phyloP scores from a whole-genome alignment of 495 filamentous ascomycete species.

The Penicillium riverlandense region DNA sequence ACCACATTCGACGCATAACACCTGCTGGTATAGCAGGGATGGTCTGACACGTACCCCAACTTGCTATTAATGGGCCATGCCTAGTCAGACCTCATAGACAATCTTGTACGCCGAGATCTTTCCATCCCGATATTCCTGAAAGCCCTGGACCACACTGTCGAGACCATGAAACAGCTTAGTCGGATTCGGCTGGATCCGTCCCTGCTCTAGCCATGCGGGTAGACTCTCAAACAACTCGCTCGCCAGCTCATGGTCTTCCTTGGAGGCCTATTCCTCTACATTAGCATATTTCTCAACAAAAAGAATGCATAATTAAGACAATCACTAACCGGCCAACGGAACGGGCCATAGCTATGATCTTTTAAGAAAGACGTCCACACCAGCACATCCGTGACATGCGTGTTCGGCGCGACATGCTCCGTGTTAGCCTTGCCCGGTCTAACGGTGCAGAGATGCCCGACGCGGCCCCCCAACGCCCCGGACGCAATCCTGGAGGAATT shows the following conservation, averaged over 20 bases:
- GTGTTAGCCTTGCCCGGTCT: slow-evolving; percentile 23
- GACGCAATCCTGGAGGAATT: slow-evolving; percentile 13
- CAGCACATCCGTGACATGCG: slow-evolving; percentile 22
- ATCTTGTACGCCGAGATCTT: slow-evolving; percentile 22
- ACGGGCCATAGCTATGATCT: slow-evolving; percentile 19
- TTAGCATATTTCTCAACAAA: background rate
- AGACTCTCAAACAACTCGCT: slow-evolving; percentile 22
- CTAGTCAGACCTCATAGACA: slow-evolving; percentile 12
- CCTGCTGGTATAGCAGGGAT: too few relatives aligned
- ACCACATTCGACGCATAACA: too few relatives aligned
- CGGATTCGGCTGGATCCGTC: slow-evolving; percentile 11
- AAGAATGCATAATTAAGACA: background rate
- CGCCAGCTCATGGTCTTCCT: slow-evolving; percentile 19
- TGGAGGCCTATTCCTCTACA: slow-evolving; percentile 8
- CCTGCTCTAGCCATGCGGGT: slow-evolving; percentile 16
- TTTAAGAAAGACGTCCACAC: slow-evolving; percentile 28
- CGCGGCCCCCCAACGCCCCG: background rate
- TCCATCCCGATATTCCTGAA: slow-evolving; percentile 19
- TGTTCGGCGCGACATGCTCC: slow-evolving; percentile 9
- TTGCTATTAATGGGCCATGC: too few relatives aligned
- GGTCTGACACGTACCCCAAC: too few relatives aligned
- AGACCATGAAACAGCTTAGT: slow-evolving; percentile 10
- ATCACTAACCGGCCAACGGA: slow-evolving; percentile 18
- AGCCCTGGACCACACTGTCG: slow-evolving; percentile 11
- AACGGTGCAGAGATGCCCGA: slow-evolving; percentile 22